phyloP scores from a whole-genome alignment of 352 stramenopile genomes.

The Thraustochytrium striatum region DNA sequence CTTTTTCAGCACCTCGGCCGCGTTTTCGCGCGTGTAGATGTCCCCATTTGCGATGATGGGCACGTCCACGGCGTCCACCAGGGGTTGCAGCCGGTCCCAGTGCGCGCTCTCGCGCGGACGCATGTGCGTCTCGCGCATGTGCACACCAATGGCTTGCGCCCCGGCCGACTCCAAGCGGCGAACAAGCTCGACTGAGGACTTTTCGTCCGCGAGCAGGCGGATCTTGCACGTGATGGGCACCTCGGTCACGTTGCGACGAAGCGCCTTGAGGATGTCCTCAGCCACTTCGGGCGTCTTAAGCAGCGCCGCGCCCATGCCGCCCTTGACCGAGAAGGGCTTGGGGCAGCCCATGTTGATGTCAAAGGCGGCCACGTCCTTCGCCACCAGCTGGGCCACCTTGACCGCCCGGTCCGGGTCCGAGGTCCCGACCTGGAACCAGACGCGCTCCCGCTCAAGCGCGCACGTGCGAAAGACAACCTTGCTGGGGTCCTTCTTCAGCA shows the following conservation, averaged over 20 bases:
- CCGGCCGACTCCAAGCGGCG: slow-evolving; percentile 48
- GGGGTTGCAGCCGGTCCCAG: slow-evolving; percentile 38
- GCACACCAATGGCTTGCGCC: slow-evolving; percentile 51
- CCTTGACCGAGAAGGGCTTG: slow-evolving; percentile 84
- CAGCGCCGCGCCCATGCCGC: slow-evolving; percentile 81
- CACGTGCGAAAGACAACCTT: slow-evolving; percentile 79
- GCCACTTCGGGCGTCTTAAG: slow-evolving; percentile 78
- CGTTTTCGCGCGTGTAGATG: slow-evolving; percentile 69
- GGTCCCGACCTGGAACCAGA: slow-evolving; percentile 83
- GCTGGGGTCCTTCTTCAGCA: slow-evolving; percentile 70
- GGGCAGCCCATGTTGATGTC: slow-evolving; percentile 92
- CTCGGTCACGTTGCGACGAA: slow-evolving; percentile 32
- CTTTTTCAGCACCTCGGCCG: slow-evolving; percentile 62
- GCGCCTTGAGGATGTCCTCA: slow-evolving; percentile 62
- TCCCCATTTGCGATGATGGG: slow-evolving; percentile 78
- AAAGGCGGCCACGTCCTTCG: slow-evolving; percentile 74
- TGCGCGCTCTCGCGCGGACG: slow-evolving; percentile 46
- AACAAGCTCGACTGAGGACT: slow-evolving; percentile 49
- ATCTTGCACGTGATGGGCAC: slow-evolving; percentile 84
- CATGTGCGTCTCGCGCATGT: slow-evolving; percentile 53
- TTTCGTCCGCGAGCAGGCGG: slow-evolving; percentile 62
- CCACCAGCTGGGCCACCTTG: slow-evolving; percentile 62
- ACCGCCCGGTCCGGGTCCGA: slow-evolving; percentile 68
- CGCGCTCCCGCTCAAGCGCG: slow-evolving; percentile 66
- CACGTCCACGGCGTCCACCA: slow-evolving; percentile 57